Percentiles rank a stretch among this genome's conserved stretches.
Conservation (phyloP, 805 yeast species). For the Ogataea neopini region DNA sequence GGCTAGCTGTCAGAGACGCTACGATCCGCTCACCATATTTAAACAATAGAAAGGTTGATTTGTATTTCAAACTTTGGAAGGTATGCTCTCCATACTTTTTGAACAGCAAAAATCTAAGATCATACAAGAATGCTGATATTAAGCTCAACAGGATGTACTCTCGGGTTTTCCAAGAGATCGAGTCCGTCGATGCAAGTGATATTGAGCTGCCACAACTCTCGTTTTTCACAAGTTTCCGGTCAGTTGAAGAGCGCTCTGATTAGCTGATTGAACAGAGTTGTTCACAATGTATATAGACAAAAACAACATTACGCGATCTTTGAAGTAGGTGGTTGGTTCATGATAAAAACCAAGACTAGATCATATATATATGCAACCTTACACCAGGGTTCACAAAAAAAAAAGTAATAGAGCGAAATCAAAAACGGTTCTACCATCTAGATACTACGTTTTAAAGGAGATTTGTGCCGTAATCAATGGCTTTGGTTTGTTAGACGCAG, state of each 20-base stretch:
- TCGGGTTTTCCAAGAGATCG: conserved; percentile 35
- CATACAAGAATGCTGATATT: conserved; percentile 44
- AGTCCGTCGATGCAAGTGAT: conserved; percentile 36
- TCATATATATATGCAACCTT: background rate
- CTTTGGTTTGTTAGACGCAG: background rate
- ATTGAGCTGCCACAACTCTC: conserved; percentile 40
- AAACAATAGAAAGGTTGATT: conserved; percentile 44
- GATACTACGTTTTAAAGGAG: background rate
- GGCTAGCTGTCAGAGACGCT: conserved; percentile 84
- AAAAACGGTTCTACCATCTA: background rate
- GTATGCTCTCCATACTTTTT: conserved; percentile 48
- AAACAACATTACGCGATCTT: too few species aligned
- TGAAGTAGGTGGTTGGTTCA: too few species aligned
- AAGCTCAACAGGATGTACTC: conserved; percentile 40
- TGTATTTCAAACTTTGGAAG: conserved; percentile 56
- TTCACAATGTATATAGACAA: background rate
- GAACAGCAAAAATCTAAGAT: conserved; percentile 42
- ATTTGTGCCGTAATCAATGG: background rate
- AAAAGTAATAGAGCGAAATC: background rate
- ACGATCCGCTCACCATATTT: conserved; percentile 49
- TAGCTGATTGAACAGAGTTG: background rate
- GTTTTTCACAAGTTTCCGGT: conserved; percentile 7
- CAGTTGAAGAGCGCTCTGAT: conserved; percentile 11
- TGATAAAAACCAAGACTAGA: background rate
- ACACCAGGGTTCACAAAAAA: background rate